These are phyloP conservation scores for Hippophae gyantsensis DNA, from an alignment of 306 rosid species.

Conservation along the genomic window DNA sequence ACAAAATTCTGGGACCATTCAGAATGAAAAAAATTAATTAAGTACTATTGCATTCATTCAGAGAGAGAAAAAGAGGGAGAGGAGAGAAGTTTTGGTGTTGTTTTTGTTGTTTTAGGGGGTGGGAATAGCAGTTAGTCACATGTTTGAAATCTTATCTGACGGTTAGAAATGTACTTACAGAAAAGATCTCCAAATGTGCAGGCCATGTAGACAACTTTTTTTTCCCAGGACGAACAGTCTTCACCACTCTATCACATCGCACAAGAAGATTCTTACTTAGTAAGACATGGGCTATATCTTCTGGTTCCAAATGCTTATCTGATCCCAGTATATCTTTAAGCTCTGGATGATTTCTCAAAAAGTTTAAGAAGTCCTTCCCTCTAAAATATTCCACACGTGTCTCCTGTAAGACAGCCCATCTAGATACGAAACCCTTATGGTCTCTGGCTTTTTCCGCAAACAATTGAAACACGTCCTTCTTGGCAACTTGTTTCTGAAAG, in stretches of 20 bases:
- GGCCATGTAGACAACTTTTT: constrained; percentile 98
- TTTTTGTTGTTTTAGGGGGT: too few relatives aligned
- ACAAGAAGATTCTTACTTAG: constrained; percentile 73
- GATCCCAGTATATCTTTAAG: constrained; percentile 62
- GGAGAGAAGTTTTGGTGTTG: too few relatives aligned
- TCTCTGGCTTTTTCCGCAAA: constrained; percentile 98
- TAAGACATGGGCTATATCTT: constrained; percentile 63
- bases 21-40: too few relatives aligned
- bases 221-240: constrained; percentile 97
- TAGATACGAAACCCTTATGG: constrained; percentile 72
- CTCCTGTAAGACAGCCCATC: constrained; percentile 98
- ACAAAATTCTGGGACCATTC: too few relatives aligned
- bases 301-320: constrained; percentile 62
- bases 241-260: constrained; percentile 96
- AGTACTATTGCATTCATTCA: too few relatives aligned
- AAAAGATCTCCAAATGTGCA: constrained; percentile 90
- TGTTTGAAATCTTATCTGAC: not conserved
- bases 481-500: constrained; percentile 66
- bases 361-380: constrained; percentile 84
- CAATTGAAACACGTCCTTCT: constrained; percentile 78
- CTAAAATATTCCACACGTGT: constrained; percentile 92
- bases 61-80: too few relatives aligned
- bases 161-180: constrained; percentile 29
- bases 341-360: constrained; percentile 76
- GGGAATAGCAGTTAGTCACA: not conserved